Evolutionary conservation across 306 rosid genomes (phyloP).

Genomic region (Cucumis cinereus): DNA sequence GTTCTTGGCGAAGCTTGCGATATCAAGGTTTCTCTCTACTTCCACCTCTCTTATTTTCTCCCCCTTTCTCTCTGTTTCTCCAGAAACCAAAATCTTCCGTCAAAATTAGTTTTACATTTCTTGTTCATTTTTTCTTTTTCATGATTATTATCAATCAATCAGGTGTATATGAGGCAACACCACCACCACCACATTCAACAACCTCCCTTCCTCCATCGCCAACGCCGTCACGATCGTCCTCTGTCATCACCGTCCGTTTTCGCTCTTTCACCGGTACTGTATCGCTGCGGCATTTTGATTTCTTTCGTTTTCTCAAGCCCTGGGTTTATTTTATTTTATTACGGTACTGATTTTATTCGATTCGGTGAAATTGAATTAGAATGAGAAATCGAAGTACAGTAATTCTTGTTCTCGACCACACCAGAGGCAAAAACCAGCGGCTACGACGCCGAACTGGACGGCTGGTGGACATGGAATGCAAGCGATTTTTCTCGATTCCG

Average conservation of each 20-base stretch:
- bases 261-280: conserved; percentile 11
- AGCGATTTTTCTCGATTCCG: conserved; percentile 53
- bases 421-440: conserved; percentile 16
- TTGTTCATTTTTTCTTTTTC: background rate
- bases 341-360: background rate
- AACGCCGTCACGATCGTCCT: conserved; percentile 5
- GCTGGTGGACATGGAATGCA: conserved; percentile 63
- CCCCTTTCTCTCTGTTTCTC: background rate
- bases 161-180: conserved; percentile 10
- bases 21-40: conserved; percentile 25
- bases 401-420: conserved; percentile 18
- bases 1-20: conserved; percentile 32
- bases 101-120: background rate
- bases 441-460: conserved; percentile 12
- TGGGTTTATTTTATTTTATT: background rate
- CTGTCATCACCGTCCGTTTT: conserved; percentile 6
- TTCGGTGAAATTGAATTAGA: background rate
- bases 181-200: conserved; percentile 1
- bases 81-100: background rate
- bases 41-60: background rate
- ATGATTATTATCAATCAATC: background rate
- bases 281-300: background rate
- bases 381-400: conserved; percentile 18
- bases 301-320: background rate
- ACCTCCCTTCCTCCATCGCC: background rate